Percentiles rank a stretch among this genome's conserved stretches.
phyloP scores from a whole-genome alignment of 345 rosid genomes.

The Brassica incana region DNA sequence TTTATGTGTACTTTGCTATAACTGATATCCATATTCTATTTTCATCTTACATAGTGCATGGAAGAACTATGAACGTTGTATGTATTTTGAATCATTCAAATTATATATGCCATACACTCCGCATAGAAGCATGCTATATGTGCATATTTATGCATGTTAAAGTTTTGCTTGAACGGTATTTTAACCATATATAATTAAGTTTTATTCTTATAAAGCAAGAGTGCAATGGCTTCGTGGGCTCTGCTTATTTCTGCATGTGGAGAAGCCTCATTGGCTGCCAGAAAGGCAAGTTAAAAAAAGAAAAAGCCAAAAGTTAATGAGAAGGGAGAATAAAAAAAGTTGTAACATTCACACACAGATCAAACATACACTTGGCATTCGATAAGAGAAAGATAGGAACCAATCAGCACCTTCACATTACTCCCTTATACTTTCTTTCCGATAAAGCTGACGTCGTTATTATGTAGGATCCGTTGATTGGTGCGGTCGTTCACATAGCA shows the following conservation, averaged over 20 bases:
- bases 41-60: background rate
- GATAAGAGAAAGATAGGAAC: constrained; percentile 28
- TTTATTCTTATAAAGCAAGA: background rate
- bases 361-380: constrained; percentile 34
- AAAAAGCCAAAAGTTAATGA: constrained; percentile 29
- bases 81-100: background rate
- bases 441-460: constrained; percentile 21
- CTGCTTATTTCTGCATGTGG: constrained; percentile 24
- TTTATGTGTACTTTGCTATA: background rate
- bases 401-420: constrained; percentile 25
- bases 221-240: constrained; percentile 21
- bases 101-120: background rate
- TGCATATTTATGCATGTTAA: background rate
- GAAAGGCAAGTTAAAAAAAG: constrained; percentile 17
- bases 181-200: background rate
- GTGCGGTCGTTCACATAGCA: constrained; percentile 33
- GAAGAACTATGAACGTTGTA: background rate
- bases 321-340: constrained; percentile 37
- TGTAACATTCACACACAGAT: constrained; percentile 24
- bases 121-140: background rate
- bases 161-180: background rate
- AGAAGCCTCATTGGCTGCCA: constrained; percentile 23
- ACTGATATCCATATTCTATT: background rate
- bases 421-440: background rate
- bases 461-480: constrained; percentile 26